Percentiles rank a stretch among this genome's conserved stretches.
These are phyloP conservation scores for Geotrichum klebahnii DNA, from an alignment of 1,139 yeast genomes.

Conservation along the genomic window DNA sequence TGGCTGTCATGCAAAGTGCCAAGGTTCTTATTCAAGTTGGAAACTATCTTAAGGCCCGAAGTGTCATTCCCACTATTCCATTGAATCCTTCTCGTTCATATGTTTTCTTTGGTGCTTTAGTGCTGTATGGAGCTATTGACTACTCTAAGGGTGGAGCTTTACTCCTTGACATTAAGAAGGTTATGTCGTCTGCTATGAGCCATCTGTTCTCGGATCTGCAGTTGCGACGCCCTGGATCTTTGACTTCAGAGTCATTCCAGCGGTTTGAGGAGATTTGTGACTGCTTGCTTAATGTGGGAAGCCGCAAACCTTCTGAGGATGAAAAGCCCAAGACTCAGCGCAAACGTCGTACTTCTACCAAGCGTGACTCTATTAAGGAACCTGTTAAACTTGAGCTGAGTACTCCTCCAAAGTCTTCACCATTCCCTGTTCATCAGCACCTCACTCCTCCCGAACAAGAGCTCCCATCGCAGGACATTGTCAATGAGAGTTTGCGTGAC, in stretches of 20 bases:
- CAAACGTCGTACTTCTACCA: slow-evolving; percentile 14
- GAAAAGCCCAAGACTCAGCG: slow-evolving; percentile 8
- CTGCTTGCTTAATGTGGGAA: slow-evolving; percentile 23
- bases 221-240: slow-evolving; percentile 31
- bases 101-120: slow-evolving; percentile 62
- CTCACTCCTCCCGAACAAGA: too few relatives aligned
- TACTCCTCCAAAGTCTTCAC: background rate
- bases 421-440: slow-evolving; percentile 4
- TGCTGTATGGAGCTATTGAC: slow-evolving; percentile 76
- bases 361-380: slow-evolving; percentile 3
- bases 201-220: slow-evolving; percentile 32
- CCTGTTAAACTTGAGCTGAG: background rate
- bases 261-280: slow-evolving; percentile 32
- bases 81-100: slow-evolving; percentile 65
- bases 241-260: slow-evolving; percentile 27
- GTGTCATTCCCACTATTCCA: slow-evolving; percentile 55
- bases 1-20: slow-evolving; percentile 72
- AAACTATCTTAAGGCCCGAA: slow-evolving; percentile 46
- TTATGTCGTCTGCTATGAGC: slow-evolving; percentile 30
- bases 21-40: slow-evolving; percentile 60
- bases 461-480: background rate
- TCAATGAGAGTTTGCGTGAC: slow-evolving; percentile 17
- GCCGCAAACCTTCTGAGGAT: slow-evolving; percentile 5
- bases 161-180: slow-evolving; percentile 60
- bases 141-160: slow-evolving; percentile 81